phyloP scores from a whole-genome alignment of 2,329 filamentous ascomycete species.

The Corinectria fuckeliana region DNA sequence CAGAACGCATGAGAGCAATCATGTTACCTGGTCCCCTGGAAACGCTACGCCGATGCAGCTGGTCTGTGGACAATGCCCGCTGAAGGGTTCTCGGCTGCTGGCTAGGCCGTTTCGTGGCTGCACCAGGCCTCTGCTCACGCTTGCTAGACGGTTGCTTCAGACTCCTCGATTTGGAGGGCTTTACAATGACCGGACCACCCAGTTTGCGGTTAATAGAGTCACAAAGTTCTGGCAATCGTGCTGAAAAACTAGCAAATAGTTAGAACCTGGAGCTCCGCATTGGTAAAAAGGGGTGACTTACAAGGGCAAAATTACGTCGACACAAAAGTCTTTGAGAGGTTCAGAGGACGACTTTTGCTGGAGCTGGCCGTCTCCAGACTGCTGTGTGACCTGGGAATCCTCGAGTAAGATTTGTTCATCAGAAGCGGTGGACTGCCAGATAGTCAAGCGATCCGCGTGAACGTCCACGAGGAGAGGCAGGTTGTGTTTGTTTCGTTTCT shows the following conservation, averaged over 20 bases:
- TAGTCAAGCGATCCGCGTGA: conserved; percentile 78
- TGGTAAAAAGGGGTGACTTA: conserved; percentile 49
- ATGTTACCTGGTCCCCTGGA: conserved; percentile 63
- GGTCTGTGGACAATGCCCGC: conserved; percentile 67
- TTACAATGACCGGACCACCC: conserved; percentile 70
- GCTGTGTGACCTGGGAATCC: conserved; percentile 51
- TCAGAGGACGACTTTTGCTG: conserved; percentile 59
- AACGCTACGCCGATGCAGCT: conserved; percentile 58
- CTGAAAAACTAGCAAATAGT: conserved; percentile 66
- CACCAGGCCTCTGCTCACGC: conserved; percentile 58
- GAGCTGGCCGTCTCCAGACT: conserved; percentile 44
- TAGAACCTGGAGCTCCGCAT: conserved; percentile 39
- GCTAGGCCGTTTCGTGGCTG: conserved; percentile 55
- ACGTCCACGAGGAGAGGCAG: conserved; percentile 72
- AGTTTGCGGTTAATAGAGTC: conserved; percentile 76
- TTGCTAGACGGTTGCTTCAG: conserved; percentile 51
- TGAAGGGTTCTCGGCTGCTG: conserved; percentile 62
- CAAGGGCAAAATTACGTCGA: conserved; percentile 83
- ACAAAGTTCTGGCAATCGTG: conserved; percentile 75
- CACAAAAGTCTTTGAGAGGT: conserved; percentile 76
- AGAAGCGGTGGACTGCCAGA: conserved; percentile 79
- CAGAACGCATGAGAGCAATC: conserved; percentile 71
- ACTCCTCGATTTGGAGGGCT: conserved; percentile 59
- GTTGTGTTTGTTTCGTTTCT: conserved; percentile 69
- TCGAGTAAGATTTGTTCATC: conserved; percentile 61